phyloP scores from a whole-genome alignment of 179 eudicot species.

The Sideroxylon spinosum region DNA sequence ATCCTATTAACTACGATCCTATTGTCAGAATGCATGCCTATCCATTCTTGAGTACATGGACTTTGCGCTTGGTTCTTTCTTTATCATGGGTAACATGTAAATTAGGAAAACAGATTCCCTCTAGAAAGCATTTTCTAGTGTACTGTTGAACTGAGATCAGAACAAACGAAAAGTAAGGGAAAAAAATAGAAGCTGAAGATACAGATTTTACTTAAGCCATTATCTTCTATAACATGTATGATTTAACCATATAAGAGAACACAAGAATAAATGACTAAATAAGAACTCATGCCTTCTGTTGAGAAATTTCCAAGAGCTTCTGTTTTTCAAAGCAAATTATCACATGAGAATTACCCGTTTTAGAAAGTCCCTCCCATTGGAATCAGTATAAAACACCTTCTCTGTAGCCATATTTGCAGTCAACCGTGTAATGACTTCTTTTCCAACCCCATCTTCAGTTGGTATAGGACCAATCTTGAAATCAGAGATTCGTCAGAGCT shows the following conservation, averaged over 20 bases:
- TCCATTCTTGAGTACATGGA: background rate
- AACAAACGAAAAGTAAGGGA: background rate
- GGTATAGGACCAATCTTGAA: conserved; percentile 81
- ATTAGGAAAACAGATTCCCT: background rate
- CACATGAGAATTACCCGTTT: conserved; percentile 48
- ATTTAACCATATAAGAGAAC: conserved; percentile 2
- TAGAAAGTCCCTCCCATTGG: conserved; percentile 85
- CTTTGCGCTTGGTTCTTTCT: background rate
- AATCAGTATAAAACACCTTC: conserved; percentile 75
- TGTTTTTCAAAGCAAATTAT: conserved; percentile 2
- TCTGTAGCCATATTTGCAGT: conserved; percentile 57
- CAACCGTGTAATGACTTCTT: conserved; percentile 72
- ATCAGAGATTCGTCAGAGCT: conserved; percentile 16
- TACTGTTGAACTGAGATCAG: background rate
- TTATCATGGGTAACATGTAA: background rate
- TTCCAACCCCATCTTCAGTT: conserved; percentile 44
- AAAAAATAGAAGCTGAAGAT: background rate
- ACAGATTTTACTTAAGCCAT: background rate
- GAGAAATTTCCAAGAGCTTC: background rate
- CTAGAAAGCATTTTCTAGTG: background rate
- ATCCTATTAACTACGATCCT: background rate
- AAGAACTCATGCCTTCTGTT: conserved; percentile 9
- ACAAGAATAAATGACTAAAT: background rate
- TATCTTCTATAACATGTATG: background rate
- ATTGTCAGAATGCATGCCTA: background rate